Evolutionary conservation across 176 grass and related monocot genomes (phyloP).

Genomic region (Triticum urartu): DNA sequence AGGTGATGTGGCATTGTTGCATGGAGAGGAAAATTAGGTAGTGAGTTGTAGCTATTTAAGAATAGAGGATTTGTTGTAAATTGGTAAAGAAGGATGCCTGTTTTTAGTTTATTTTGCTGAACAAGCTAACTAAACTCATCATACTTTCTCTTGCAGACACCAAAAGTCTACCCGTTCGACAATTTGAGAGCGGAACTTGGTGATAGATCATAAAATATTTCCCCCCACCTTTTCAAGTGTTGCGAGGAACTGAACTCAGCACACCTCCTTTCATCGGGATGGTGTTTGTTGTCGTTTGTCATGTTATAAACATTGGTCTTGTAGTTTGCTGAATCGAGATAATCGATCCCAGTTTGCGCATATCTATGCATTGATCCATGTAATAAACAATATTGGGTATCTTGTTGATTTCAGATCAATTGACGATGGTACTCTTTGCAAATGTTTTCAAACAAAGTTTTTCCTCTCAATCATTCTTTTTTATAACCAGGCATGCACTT

Average conservation of each 20-base stretch:
- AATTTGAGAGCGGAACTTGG: slow-evolving; percentile 86
- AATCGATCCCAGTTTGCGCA: neutral
- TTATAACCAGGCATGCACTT: neutral
- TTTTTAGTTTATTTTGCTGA: too few species aligned
- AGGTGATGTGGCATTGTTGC: too few species aligned
- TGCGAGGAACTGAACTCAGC: slow-evolving; percentile 3
- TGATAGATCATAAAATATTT: slow-evolving; percentile 43
- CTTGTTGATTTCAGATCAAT: neutral
- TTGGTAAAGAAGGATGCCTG: too few species aligned
- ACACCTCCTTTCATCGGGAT: neutral
- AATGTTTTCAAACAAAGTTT: neutral
- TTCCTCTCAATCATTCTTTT: too few species aligned
- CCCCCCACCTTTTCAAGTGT: neutral
- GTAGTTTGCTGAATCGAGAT: neutral
- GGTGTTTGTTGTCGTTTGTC: slow-evolving; percentile 4
- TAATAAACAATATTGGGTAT: neutral
- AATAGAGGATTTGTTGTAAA: too few species aligned
- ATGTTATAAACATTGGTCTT: slow-evolving; percentile 7
- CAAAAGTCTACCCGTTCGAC: slow-evolving; percentile 95
- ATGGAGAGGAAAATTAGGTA: too few species aligned
- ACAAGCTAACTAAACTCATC: neutral
- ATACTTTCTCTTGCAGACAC: slow-evolving; percentile 56
- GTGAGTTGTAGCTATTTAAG: too few species aligned
- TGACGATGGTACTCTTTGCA: neutral
- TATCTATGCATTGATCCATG: neutral